Percentiles rank a stretch among this genome's conserved stretches.
Conservation (phyloP, 1,284 basidiomycete genomes). For the Anthracocystis panici-leucophaei region DNA sequence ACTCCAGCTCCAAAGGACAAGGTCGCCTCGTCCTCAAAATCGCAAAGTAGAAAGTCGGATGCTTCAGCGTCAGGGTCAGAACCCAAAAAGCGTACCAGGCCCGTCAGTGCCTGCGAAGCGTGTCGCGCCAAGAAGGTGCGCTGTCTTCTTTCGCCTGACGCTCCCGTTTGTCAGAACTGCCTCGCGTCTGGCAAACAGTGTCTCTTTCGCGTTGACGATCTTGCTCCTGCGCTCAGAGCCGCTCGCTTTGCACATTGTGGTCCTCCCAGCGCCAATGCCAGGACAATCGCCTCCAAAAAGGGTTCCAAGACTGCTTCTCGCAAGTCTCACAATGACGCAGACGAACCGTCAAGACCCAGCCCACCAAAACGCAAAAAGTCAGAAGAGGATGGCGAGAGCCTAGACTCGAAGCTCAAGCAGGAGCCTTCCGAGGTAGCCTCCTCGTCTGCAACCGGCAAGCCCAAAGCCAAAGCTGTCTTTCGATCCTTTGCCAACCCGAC, state of each 20-base stretch:
- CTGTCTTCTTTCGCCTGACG: slow-evolving; percentile 57
- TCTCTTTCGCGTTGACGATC: slow-evolving; percentile 63
- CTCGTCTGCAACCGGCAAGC: slow-evolving; percentile 18
- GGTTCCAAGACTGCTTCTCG: slow-evolving; percentile 24
- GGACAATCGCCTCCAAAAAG: slow-evolving; percentile 51
- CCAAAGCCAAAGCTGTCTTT: slow-evolving; percentile 60
- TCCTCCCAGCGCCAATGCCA: slow-evolving; percentile 49
- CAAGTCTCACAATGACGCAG: slow-evolving; percentile 24
- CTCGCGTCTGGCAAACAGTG: slow-evolving; percentile 58
- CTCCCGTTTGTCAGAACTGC: slow-evolving; percentile 61
- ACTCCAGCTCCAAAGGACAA: slow-evolving; percentile 22
- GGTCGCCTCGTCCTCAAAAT: slow-evolving; percentile 7
- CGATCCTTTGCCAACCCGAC: slow-evolving; percentile 59
- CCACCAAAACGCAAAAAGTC: slow-evolving; percentile 44
- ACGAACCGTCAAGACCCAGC: slow-evolving; percentile 13
- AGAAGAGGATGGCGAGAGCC: slow-evolving; percentile 8
- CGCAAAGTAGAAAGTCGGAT: slow-evolving; percentile 16
- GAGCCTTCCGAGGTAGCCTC: background rate
- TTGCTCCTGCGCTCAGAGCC: slow-evolving; percentile 56
- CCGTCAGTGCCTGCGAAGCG: slow-evolving; percentile 62
- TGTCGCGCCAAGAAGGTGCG: slow-evolving; percentile 64
- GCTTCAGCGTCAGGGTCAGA: slow-evolving; percentile 24
- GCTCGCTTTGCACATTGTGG: slow-evolving; percentile 59
- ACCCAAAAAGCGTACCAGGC: slow-evolving; percentile 62
- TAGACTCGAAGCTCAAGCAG: slow-evolving; percentile 11